Base-by-base conservation (phyloP, 2,329 filamentous ascomycete species). In the Phoma sp. region DNA sequence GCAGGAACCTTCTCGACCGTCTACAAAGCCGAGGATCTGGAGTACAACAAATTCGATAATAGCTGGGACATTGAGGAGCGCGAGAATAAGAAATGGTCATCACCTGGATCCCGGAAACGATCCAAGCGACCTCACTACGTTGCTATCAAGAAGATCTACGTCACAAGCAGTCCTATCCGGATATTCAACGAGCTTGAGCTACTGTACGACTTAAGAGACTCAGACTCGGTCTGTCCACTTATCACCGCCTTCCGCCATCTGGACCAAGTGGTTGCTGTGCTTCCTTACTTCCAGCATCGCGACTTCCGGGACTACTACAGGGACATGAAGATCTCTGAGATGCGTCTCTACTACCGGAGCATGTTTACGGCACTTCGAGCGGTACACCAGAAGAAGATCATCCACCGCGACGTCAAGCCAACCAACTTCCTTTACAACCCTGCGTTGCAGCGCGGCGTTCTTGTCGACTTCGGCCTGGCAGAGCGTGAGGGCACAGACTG, bases 81-180 rank as follows among this genome's bases (percentile, higher is more conserved):
- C 37, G 83, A 86, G 51, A 80, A 83, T 43, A 76, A 80, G n/a
- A 84, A 86, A 67, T 92, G 88, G 85, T 81, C 82, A 19, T 84
- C 86, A n/a, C 89, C 87, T n/a, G 85, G 87, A 0, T 72, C 86
- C 10, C 31, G 89, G 71, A 81, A 74, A 63, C 80, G 77, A 66
- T 80, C 79, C 37, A 71, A 77, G 74, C 63, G 64, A 43, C 81
- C 89, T 22, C 91, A 89, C 72, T 98, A 89, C 70, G 96, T 99
- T 59, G 95, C 96, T 19, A 91, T 99, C 76, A 99, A 99, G 80
- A 99, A 99, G 80, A 99, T 99, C 66, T 99, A 99, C 75, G 95
- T 98, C 62, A 99, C 96, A 0, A 97, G 93, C 60, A 97, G 92
- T 64, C 95, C 95, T 0, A 84, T 88, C 25, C 90, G 95, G 40